Evolutionary conservation across 228 moss, liverwort and hornwort species (phyloP).

Genomic region (Sphagnum fallax): DNA sequence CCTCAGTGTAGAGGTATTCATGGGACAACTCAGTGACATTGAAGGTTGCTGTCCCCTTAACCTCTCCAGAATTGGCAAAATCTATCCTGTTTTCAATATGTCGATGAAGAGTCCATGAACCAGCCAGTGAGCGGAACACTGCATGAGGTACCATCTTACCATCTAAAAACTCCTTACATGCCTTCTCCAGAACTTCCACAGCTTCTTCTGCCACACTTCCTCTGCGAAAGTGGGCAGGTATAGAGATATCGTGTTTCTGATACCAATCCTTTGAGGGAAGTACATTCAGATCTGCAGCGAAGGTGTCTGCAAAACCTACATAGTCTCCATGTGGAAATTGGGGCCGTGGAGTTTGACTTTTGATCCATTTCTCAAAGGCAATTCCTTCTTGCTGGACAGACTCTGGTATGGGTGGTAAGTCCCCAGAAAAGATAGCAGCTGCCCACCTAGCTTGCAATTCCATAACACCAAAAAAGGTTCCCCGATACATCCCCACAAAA

Average conservation of each 20-base stretch:
- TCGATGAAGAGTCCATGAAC: slow-evolving; percentile 12
- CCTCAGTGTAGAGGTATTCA: slow-evolving; percentile 16
- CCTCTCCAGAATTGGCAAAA: slow-evolving; percentile 8
- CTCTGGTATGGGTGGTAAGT: slow-evolving; percentile 14
- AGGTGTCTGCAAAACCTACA: slow-evolving; percentile 1
- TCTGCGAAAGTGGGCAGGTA: slow-evolving; percentile 16
- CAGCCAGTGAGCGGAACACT: slow-evolving; percentile 12
- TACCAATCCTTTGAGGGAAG: slow-evolving; percentile 13
- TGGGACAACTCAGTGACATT: slow-evolving; percentile 1
- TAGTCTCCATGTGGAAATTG: slow-evolving; percentile 12
- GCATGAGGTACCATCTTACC: slow-evolving; percentile 16
- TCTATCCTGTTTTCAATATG: slow-evolving; percentile 17
- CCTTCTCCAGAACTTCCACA: slow-evolving; percentile 10
- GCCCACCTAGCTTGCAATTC: slow-evolving; percentile 21
- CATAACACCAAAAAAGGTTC: slow-evolving; percentile 3
- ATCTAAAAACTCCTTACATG: slow-evolving; percentile 10
- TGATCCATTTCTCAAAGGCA: background rate
- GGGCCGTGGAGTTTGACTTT: slow-evolving; percentile 9
- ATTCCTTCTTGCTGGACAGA: slow-evolving; percentile 14
- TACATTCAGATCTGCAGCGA: slow-evolving; percentile 11
- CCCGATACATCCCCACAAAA: slow-evolving; percentile 8
- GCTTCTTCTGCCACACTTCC: slow-evolving; percentile 8
- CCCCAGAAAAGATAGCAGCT: slow-evolving; percentile 15
- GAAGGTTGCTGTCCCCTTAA: slow-evolving; percentile 15
- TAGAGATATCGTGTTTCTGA: slow-evolving; percentile 9